Evolutionary conservation across 495 filamentous ascomycete genomes (phyloP).

Genomic region (Neurospora sp.): DNA sequence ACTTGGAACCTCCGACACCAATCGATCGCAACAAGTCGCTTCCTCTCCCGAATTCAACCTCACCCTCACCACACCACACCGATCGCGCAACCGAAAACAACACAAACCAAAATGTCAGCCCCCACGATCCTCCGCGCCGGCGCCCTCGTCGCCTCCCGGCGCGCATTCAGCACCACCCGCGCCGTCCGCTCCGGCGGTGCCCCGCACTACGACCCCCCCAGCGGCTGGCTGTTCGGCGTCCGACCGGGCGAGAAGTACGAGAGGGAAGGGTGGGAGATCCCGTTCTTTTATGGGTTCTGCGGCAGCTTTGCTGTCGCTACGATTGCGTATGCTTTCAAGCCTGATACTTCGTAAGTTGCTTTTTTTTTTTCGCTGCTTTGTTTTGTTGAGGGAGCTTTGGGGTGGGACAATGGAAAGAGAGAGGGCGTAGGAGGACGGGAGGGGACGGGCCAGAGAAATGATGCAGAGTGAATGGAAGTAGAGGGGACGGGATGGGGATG

Average conservation of each 20-base stretch:
- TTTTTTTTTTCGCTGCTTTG: too few relatives aligned
- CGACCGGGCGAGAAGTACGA: conserved; percentile 88
- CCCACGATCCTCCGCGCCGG: not conserved
- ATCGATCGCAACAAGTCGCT: too few relatives aligned
- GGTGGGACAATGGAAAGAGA: too few relatives aligned
- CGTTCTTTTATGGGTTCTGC: conserved; percentile 83
- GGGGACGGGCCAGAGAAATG: too few relatives aligned
- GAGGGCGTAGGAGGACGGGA: not conserved
- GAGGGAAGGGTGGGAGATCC: conserved; percentile 90
- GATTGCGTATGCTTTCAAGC: conserved; percentile 91
- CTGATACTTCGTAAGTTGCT: conserved; percentile 85
- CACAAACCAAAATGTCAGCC: not conserved
- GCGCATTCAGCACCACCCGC: conserved; percentile 26
- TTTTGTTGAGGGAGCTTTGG: too few relatives aligned
- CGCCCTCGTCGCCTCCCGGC: conserved; percentile 4
- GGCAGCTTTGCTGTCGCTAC: conserved; percentile 66
- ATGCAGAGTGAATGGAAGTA: too few relatives aligned
- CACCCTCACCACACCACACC: not conserved
- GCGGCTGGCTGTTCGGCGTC: conserved; percentile 83
- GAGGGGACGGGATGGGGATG: too few relatives aligned
- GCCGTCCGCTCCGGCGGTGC: conserved; percentile 47
- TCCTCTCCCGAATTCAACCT: not conserved
- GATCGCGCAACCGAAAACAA: not conserved
- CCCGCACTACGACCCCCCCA: conserved; percentile 79
- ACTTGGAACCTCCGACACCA: too few relatives aligned